A percentile compares a stretch with the other conserved stretches of the same genome.
Evolutionary conservation across 139 green algal species (phyloP).

Genomic region (Picochlorum costavermella): DNA sequence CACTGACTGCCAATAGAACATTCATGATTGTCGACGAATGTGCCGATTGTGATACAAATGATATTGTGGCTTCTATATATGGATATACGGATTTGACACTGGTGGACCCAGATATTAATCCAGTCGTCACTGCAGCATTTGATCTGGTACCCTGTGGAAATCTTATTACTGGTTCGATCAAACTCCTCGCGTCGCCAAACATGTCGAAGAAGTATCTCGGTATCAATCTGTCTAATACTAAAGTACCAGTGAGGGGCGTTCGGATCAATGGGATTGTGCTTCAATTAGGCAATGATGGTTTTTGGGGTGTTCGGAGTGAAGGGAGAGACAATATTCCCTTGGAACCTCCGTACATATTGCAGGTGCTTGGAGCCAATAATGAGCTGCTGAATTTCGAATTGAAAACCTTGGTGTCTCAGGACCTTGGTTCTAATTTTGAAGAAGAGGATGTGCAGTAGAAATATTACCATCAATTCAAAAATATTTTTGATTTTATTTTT

Average conservation of each 20-base stretch:
- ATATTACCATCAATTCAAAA: no score
- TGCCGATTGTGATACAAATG: constrained; percentile 11
- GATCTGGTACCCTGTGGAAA: constrained; percentile 5
- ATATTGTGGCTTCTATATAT: constrained; percentile 7
- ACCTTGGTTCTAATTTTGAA: constrained; percentile 14
- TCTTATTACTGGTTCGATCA: constrained; percentile 17
- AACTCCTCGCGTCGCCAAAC: background rate
- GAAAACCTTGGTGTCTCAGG: background rate
- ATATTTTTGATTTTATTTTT: no score
- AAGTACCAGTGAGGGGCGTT: constrained; percentile 1
- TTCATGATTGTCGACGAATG: constrained; percentile 24
- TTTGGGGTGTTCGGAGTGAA: background rate
- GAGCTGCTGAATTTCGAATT: background rate
- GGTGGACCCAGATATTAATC: constrained; percentile 13
- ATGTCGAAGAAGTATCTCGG: constrained; percentile 6
- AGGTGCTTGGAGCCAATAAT: background rate
- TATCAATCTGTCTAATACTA: constrained; percentile 15
- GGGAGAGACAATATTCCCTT: constrained; percentile 3
- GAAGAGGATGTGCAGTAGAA: background rate
- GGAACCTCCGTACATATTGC: constrained; percentile 3
- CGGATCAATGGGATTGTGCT: constrained; percentile 6
- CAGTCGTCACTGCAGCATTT: constrained; percentile 8
- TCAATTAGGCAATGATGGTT: background rate
- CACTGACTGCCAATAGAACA: background rate
- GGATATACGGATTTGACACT: constrained; percentile 7